These are phyloP conservation scores for Entamoeba moshkovskii DNA, from an alignment of 208 protist genomes.

Conservation along the genomic window DNA sequence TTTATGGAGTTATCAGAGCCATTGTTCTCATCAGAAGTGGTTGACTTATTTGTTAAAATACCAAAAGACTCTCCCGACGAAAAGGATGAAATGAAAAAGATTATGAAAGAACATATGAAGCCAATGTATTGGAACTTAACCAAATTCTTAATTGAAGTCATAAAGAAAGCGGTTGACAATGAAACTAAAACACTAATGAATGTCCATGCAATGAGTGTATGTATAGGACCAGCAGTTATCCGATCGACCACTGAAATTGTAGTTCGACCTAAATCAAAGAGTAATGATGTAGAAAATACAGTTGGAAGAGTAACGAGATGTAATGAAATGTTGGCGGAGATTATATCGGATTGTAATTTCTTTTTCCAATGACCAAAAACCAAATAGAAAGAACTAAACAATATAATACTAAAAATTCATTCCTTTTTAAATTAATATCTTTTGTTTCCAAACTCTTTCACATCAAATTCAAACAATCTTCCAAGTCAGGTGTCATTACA, in stretches of 20 bases:
- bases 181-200: background rate
- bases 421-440: no score
- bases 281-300: no score
- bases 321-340: no score
- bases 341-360: no score
- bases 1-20: background rate
- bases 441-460: no score
- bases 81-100: background rate
- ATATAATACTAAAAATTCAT: no score
- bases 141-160: background rate
- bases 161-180: background rate
- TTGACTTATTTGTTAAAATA: background rate
- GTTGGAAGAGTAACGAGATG: no score
- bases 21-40: background rate
- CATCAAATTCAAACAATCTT: background rate
- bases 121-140: background rate
- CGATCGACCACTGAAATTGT: background rate
- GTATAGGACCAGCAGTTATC: background rate
- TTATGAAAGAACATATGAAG: background rate
- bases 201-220: background rate
- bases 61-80: background rate
- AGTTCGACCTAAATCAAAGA: no score
- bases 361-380: no score
- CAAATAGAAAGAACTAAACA: no score
- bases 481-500: background rate